Base-by-base conservation (phyloP, 805 yeast genomes). In the Cyberlindnera galapagoensis region DNA sequence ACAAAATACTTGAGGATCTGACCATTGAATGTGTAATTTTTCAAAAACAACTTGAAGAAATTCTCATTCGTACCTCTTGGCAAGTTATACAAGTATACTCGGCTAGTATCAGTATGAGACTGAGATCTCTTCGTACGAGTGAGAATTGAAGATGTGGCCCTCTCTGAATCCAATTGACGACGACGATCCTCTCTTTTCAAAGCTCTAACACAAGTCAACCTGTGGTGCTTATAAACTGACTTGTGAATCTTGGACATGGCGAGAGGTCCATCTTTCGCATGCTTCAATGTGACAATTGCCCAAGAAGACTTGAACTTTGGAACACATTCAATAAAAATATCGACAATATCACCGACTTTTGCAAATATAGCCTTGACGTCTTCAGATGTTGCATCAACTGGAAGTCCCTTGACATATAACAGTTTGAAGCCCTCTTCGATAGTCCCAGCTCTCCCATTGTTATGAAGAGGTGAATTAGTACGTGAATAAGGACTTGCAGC, bases 371-470 rank as follows among this genome's bases (percentile, higher is more conserved):
- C 46, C 4, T 59, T 34, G 21, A 80, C 52, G 17, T 58, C 61
- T n/a, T 54, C 56, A 38, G 62, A 65, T 15, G 66, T 48, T 5
- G 55, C 51, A 11, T 55, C 48, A 9, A 56, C 31, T 2, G 75
- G 72, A 26, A 74, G 54, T 30, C 71, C 68, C 41, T 62, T 66
- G 16, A 75, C 65, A 38, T 76, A 72, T 28, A 80, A 38, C 19
- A 43, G 49, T 12, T 28, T 45, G 19, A 47, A 46, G 3, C 27
- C 35, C n/a, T 21, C 6, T 21, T 21, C 24, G 12, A 13, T 8
- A 21, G 12, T 3, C 12, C 12, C 24, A 3, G 24, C 11, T n/a
- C 13, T 21, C n/a, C n/a, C n/a, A n/a, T n/a, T n/a, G n/a, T n/a
- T n/a, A n/a, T n/a, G n/a, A n/a, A n/a, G n/a, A n/a, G 18, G 26